These are phyloP conservation scores for Trypanosoma vivax DNA, from an alignment of 208 protist species.

Conservation along the genomic window DNA sequence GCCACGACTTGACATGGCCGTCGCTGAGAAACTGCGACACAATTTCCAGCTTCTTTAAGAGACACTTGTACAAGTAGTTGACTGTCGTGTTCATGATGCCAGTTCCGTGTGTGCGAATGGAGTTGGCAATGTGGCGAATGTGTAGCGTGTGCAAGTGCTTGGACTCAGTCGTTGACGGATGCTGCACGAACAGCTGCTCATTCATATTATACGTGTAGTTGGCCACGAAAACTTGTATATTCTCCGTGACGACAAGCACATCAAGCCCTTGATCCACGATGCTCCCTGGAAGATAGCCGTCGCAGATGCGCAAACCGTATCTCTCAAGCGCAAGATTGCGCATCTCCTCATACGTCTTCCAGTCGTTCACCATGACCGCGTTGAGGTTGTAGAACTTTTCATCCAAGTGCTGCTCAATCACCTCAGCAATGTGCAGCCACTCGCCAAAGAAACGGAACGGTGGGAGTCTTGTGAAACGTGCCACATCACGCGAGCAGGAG, in stretches of 20 bases:
- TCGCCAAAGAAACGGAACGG: constrained; percentile 83
- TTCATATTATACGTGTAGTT: constrained; percentile 98
- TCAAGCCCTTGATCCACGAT: constrained; percentile 95
- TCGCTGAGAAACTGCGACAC: constrained; percentile 97
- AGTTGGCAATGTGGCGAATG: constrained; percentile 95
- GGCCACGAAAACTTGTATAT: constrained; percentile 96
- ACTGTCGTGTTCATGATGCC: constrained; percentile 98
- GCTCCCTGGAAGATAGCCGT: constrained; percentile 89
- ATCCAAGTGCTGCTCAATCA: constrained; percentile 92
- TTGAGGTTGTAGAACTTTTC: constrained; percentile 96
- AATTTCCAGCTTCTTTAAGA: constrained; percentile 90
- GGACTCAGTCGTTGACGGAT: constrained; percentile 45
- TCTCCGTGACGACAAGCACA: constrained; percentile 96
- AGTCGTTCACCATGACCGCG: constrained; percentile 91
- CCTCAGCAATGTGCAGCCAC: constrained; percentile 60
- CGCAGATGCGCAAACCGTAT: constrained; percentile 85
- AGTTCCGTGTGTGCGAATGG: constrained; percentile 95
- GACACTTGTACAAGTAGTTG: constrained; percentile 96
- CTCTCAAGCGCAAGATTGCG: constrained; percentile 87
- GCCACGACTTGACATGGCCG: constrained; percentile 93
- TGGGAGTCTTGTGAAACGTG: constrained; percentile 69
- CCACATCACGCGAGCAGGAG: constrained; percentile 35
- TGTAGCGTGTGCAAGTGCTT: constrained; percentile 95
- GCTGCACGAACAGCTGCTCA: constrained; percentile 95
- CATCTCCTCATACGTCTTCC: constrained; percentile 96